These are phyloP conservation scores for Paxillus rubicundulus DNA, from an alignment of 768 basidiomycete genomes.

Conservation along the genomic window DNA sequence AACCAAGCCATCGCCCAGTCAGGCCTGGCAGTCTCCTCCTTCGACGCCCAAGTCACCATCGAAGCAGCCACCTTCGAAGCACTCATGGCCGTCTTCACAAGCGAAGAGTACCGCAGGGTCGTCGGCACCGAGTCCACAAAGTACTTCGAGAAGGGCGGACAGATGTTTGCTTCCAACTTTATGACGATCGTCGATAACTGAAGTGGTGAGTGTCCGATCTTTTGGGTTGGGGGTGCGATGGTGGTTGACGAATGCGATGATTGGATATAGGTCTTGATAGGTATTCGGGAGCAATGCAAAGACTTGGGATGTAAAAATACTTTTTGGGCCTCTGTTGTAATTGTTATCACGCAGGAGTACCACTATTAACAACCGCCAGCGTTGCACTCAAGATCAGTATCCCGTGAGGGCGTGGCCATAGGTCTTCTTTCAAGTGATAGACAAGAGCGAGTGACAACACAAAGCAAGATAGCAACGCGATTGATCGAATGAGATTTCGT, in stretches of 20 bases:
- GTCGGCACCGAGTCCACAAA: constrained; percentile 5
- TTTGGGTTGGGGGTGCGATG: neutral
- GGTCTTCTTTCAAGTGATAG: too few species aligned
- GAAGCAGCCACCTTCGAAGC: constrained; percentile 35
- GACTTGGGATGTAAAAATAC: neutral
- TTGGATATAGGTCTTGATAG: neutral
- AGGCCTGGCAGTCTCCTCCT: constrained; percentile 20
- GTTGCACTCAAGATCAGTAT: too few species aligned
- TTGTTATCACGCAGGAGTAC: neutral
- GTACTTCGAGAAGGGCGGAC: constrained; percentile 10
- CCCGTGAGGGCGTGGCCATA: too few species aligned
- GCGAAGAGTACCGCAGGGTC: constrained; percentile 5
- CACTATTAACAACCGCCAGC: neutral
- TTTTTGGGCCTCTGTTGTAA: neutral
- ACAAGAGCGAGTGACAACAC: neutral
- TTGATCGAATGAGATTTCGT: too few species aligned
- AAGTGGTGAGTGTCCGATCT: neutral
- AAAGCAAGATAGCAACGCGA: neutral
- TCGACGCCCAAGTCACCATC: constrained; percentile 31
- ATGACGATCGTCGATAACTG: constrained; percentile 10
- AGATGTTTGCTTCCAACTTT: constrained; percentile 12
- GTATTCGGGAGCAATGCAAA: neutral
- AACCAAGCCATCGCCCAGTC: constrained; percentile 1
- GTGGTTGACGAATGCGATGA: neutral
- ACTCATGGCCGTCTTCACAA: constrained; percentile 26